Evolutionary conservation across 2,329 filamentous ascomycete species (phyloP), one percentile per base, ranked within the genome.

Genomic region (Colletotrichum truncatum): DNA sequence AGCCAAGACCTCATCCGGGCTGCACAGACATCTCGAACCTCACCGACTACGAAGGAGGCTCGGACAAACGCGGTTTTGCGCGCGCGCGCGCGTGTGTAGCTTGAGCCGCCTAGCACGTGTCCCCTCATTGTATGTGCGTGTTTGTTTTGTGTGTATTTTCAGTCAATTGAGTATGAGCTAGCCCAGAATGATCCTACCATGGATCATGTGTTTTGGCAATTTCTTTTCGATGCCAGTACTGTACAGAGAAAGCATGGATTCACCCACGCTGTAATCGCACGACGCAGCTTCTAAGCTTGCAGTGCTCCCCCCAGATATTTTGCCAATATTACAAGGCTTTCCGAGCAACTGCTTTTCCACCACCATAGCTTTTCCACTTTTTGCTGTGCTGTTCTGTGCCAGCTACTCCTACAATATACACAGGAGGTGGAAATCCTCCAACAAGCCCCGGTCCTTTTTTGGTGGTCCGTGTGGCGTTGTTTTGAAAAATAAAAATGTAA

Each of bases 311-410:
- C 36, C 36, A 36, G 18, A 43, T 49, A 41, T 16, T 32, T 66
- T 6, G 60, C 60, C 64, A 63, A 66, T 66, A 25, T 59, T 54
- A 66, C 64, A 54, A 66, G 64, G 57, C 63, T n/a, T 41, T 46
- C 57, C 30, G 46, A 66, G 60, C 64, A 58, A 52, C 58, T 63
- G 64, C 64, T 66, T 64, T 66, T 64, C 64, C 53, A 57, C 64
- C 64, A 59, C 46, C 48, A 51, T 52, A 64, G 58, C 64, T 61
- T 30, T 53, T 64, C 52, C 32, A 28, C 59, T 53, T 57, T n/a
- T 32, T 28, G 46, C n/a, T 38, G 38, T 48, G 60, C 59, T 34
- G 46, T 34, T 18, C 52, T 64, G 52, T 30, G 25, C 21, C 52
- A 64, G 53, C 52, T 64, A 59, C 36, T 64, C 59, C 39, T 58